phyloP scores from a whole-genome alignment of 768 basidiomycete genomes.

The Leccinum longicurvipes region DNA sequence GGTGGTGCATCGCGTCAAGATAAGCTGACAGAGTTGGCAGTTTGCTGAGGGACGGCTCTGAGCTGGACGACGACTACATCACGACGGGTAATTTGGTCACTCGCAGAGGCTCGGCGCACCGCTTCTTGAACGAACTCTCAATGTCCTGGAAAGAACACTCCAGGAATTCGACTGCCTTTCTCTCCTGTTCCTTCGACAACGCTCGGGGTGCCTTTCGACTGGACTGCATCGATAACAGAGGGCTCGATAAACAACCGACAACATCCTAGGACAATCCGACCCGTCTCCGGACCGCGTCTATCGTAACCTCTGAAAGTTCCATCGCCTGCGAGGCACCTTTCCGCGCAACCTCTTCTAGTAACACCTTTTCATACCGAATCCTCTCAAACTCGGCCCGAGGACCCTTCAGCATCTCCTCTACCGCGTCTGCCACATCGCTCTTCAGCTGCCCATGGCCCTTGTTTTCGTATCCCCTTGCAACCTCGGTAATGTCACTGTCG shows the following conservation, averaged over 20 bases:
- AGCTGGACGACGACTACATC: conserved; percentile 8
- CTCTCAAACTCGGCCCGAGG: conserved; percentile 71
- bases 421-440: conserved; percentile 65
- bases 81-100: not conserved
- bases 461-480: conserved; percentile 50
- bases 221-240: not conserved
- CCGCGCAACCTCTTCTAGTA: conserved; percentile 57
- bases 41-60: conserved; percentile 39
- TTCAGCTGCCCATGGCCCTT: conserved; percentile 71
- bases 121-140: conserved; percentile 70
- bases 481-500: conserved; percentile 38
- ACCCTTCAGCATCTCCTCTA: conserved; percentile 60
- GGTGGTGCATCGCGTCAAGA: conserved; percentile 50
- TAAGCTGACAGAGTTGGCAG: conserved; percentile 60
- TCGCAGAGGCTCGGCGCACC: conserved; percentile 42
- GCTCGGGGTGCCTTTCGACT: conserved; percentile 20
- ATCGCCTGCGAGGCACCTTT: conserved; percentile 64
- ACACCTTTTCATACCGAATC: conserved; percentile 56
- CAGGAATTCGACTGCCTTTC: conserved; percentile 58
- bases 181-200: conserved; percentile 57
- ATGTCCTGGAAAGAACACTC: conserved; percentile 64
- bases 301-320: conserved; percentile 55
- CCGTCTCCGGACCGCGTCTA: conserved; percentile 63
- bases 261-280: conserved; percentile 51
- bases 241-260: conserved; percentile 17